These are phyloP conservation scores for Aspergillus sp. DNA, from an alignment of 2,329 filamentous ascomycete species.

Conservation along the genomic window DNA sequence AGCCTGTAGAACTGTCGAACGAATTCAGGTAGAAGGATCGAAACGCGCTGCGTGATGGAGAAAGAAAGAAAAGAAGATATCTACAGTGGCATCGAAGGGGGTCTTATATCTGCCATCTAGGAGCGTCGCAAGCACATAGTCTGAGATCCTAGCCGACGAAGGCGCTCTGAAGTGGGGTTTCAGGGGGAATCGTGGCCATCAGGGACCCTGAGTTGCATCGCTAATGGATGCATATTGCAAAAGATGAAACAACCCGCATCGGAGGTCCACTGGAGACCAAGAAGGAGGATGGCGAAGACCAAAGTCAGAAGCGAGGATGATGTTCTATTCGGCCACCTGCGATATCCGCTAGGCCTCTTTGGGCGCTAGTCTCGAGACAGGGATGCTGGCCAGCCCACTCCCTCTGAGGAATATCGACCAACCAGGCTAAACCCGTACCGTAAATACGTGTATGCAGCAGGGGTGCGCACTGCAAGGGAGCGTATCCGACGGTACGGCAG, in stretches of 20 bases:
- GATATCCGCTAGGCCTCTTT: background rate
- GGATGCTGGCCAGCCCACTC: background rate
- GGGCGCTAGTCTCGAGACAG: background rate
- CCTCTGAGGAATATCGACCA: conserved; percentile 4
- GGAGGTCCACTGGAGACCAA: background rate
- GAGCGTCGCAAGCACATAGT: background rate
- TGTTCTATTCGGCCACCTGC: conserved; percentile 4
- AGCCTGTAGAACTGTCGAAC: conserved; percentile 34
- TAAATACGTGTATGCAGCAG: background rate
- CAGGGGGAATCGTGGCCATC: background rate
- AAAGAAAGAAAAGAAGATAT: conserved; percentile 9
- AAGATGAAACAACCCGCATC: conserved; percentile 6
- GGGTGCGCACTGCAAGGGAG: too few species aligned
- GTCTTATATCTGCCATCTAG: conserved; percentile 17
- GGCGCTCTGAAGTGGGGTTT: background rate
- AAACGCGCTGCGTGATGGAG: conserved; percentile 24
- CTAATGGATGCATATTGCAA: conserved; percentile 2
- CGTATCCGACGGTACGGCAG: background rate
- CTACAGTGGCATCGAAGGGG: conserved; percentile 16
- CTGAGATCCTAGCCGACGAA: conserved; percentile 5
- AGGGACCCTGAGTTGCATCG: conserved; percentile 4
- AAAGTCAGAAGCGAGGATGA: background rate
- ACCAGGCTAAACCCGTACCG: background rate
- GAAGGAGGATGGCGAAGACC: background rate
- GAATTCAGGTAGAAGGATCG: conserved; percentile 21